These are phyloP conservation scores for Trichophyton mentagrophytes DNA, from an alignment of 2,329 filamentous ascomycete genomes.

Conservation along the genomic window DNA sequence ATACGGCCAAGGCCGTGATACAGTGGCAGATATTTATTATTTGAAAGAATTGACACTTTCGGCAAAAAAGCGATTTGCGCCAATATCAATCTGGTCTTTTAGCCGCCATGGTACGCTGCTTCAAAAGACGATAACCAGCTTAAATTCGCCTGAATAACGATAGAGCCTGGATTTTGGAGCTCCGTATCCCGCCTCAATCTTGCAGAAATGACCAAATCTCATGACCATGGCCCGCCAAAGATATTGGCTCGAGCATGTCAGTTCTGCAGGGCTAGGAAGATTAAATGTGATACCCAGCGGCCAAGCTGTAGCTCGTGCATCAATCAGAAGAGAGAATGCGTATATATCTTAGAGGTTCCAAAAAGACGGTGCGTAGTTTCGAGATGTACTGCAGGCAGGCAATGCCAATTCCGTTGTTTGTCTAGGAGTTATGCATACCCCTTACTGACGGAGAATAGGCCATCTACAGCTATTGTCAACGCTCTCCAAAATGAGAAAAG, in stretches of 20 bases:
- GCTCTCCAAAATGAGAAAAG: slow-evolving; percentile 12
- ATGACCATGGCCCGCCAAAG: slow-evolving; percentile 11
- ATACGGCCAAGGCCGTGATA: neutral
- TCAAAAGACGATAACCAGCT: neutral
- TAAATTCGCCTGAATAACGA: neutral
- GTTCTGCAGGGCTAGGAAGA: slow-evolving; percentile 25
- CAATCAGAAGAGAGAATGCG: slow-evolving; percentile 15
- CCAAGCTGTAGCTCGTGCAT: slow-evolving; percentile 26
- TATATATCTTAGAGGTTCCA: slow-evolving; percentile 14
- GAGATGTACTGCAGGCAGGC: neutral
- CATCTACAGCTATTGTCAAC: slow-evolving; percentile 15
- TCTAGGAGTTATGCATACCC: neutral
- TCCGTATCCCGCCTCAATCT: neutral
- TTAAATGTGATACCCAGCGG: slow-evolving; percentile 25
- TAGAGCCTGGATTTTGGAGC: neutral
- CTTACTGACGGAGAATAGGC: slow-evolving; percentile 9
- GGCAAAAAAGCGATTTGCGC: neutral
- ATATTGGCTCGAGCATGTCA: slow-evolving; percentile 22
- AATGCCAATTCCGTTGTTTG: neutral
- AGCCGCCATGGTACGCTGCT: neutral
- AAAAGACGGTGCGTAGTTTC: slow-evolving; percentile 12
- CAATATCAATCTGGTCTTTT: neutral
- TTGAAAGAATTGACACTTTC: neutral
- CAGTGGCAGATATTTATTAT: neutral
- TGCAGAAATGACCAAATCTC: slow-evolving; percentile 10